Conservation (phyloP, 2,329 filamentous ascomycete species). For the Microcyclosporella mali region DNA sequence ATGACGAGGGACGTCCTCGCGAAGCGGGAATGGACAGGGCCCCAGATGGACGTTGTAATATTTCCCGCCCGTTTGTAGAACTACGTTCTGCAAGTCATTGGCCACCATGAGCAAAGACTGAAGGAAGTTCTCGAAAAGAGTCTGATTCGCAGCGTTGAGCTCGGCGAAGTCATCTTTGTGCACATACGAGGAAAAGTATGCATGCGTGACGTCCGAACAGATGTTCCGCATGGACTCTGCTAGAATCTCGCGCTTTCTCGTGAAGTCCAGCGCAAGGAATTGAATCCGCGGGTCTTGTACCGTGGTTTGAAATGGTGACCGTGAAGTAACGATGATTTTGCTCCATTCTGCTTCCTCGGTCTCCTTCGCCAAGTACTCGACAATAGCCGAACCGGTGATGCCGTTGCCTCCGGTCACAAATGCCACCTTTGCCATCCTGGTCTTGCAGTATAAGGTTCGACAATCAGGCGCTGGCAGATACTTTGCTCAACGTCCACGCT, state of each 20-base stretch:
- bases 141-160: conserved; percentile 44
- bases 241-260: conserved; percentile 34
- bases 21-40: conserved; percentile 38
- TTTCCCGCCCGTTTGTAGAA: conserved; percentile 50
- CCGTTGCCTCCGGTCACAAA: conserved; percentile 52
- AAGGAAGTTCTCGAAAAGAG: conserved; percentile 47
- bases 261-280: conserved; percentile 34
- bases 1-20: conserved; percentile 42
- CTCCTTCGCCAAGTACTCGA: conserved; percentile 43
- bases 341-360: conserved; percentile 45
- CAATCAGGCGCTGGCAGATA: no score
- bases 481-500: no score
- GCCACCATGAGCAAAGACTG: conserved; percentile 37
- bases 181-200: conserved; percentile 53
- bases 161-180: conserved; percentile 39
- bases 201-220: conserved; percentile 36
- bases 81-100: conserved; percentile 43
- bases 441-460: no score
- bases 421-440: conserved; percentile 33
- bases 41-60: conserved; percentile 48
- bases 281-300: conserved; percentile 24
- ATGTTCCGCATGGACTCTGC: conserved; percentile 31
- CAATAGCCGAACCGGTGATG: conserved; percentile 48
- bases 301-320: conserved; percentile 30
- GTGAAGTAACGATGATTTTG: conserved; percentile 47